phyloP scores from a whole-genome alignment of 148 eudicot species.

The Diospyros lotus region DNA sequence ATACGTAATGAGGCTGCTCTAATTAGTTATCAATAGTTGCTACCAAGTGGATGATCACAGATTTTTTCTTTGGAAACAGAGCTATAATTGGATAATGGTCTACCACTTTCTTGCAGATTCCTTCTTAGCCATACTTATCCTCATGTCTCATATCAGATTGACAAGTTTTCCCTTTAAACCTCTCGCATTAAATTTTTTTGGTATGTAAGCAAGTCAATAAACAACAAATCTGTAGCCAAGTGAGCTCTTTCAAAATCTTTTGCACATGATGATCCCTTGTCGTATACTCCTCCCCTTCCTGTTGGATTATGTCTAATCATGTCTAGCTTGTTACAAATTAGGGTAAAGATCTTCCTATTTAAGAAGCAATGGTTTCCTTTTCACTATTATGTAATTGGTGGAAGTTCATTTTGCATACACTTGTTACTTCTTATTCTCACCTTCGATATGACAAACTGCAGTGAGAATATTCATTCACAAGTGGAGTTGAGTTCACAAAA shows the following conservation, averaged over 20 bases:
- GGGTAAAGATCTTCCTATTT: neutral
- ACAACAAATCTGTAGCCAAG: neutral
- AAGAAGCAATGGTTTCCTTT: neutral
- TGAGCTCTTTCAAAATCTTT: no score
- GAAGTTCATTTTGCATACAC: conserved; percentile 6
- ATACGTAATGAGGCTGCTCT: neutral
- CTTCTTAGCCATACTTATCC: no score
- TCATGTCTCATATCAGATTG: no score
- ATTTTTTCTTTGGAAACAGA: neutral
- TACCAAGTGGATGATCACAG: neutral
- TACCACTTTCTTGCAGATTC: neutral
- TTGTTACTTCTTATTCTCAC: conserved; percentile 1
- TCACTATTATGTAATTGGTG: neutral
- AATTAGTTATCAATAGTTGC: neutral
- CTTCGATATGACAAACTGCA: neutral
- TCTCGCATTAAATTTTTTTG: no score
- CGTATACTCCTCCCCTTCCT: neutral
- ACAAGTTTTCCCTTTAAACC: no score
- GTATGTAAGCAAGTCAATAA: no score
- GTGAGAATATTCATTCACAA: neutral
- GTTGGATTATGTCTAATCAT: neutral
- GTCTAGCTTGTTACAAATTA: neutral
- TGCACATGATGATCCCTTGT: neutral
- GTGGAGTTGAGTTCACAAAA: neutral
- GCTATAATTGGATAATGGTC: neutral